These are phyloP conservation scores for Colletotrichum theobromicola DNA, from an alignment of 2,329 filamentous ascomycete genomes.

Conservation along the genomic window DNA sequence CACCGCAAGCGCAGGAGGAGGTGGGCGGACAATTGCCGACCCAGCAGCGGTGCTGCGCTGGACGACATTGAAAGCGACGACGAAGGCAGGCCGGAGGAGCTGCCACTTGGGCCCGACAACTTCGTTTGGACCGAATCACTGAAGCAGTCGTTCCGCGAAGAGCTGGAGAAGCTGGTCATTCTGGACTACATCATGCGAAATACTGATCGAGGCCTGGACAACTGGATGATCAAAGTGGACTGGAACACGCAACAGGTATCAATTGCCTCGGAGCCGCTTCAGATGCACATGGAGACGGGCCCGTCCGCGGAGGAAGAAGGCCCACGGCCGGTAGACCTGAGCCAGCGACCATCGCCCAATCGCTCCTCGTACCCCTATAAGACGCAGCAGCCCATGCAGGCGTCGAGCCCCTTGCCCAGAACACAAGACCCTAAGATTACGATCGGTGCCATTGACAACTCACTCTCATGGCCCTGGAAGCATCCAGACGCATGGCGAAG, in stretches of 20 bases:
- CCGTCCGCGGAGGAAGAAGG: conserved; percentile 51
- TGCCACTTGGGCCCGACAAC: conserved; percentile 50
- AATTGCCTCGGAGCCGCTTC: conserved; percentile 81
- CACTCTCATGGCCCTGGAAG: conserved; percentile 98
- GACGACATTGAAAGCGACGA: conserved; percentile 57
- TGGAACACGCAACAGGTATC: conserved; percentile 82
- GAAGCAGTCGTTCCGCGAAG: conserved; percentile 91
- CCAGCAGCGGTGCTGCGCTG: conserved; percentile 28
- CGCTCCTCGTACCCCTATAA: conserved; percentile 70
- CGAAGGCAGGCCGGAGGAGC: conserved; percentile 42
- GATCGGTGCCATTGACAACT: conserved; percentile 96
- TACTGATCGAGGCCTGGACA: conserved; percentile 93
- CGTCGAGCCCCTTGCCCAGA: conserved; percentile 57
- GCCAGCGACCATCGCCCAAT: conserved; percentile 44
- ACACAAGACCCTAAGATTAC: conserved; percentile 65
- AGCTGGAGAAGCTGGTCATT: conserved; percentile 96
- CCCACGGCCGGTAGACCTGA: conserved; percentile 66
- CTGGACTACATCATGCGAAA: conserved; percentile 99
- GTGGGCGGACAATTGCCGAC: conserved; percentile 25
- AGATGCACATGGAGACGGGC: conserved; percentile 64
- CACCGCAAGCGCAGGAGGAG: conserved; percentile 71
- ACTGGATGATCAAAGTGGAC: conserved; percentile 99
- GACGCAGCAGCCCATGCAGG: conserved; percentile 84
- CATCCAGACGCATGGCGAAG: conserved; percentile 87
- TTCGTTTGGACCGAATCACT: conserved; percentile 89